phyloP scores from a whole-genome alignment of 306 rosid species.

The Castanea sativa region DNA sequence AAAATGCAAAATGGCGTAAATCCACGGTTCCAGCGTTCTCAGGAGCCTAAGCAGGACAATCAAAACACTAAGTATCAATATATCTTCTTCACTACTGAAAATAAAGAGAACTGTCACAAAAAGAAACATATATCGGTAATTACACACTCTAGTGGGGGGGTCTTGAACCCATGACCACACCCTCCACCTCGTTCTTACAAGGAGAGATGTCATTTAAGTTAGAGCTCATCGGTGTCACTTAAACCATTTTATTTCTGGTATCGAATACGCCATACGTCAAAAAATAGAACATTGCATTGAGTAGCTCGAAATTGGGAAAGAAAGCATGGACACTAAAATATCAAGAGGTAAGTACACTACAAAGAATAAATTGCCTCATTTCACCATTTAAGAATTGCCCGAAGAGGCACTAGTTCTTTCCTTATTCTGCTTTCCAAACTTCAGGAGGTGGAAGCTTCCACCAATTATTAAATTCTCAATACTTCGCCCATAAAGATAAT shows the following conservation, averaged over 20 bases:
- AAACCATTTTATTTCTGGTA: neutral
- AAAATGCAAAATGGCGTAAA: constrained; percentile 88
- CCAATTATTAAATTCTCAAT: neutral
- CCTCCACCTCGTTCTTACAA: no score
- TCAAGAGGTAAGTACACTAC: neutral
- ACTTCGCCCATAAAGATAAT: neutral
- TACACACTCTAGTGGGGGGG: no score
- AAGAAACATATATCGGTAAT: no score
- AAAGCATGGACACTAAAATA: neutral
- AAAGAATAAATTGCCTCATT: neutral
- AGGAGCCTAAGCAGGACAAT: constrained; percentile 48
- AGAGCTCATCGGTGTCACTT: no score
- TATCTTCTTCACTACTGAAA: constrained; percentile 6
- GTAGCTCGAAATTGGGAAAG: neutral
- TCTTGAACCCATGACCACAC: no score
- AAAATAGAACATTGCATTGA: neutral
- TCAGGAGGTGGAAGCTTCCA: neutral
- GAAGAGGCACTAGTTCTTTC: neutral
- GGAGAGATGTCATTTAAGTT: no score
- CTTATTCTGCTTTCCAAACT: neutral
- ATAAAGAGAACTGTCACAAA: neutral
- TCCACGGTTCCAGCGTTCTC: constrained; percentile 74
- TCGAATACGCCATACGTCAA: neutral
- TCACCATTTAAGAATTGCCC: neutral
- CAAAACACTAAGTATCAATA: constrained; percentile 20